Percentiles rank a stretch among this genome's conserved stretches.
phyloP scores from a whole-genome alignment of 768 basidiomycete species.

The Cystofilobasidium bisporidii region DNA sequence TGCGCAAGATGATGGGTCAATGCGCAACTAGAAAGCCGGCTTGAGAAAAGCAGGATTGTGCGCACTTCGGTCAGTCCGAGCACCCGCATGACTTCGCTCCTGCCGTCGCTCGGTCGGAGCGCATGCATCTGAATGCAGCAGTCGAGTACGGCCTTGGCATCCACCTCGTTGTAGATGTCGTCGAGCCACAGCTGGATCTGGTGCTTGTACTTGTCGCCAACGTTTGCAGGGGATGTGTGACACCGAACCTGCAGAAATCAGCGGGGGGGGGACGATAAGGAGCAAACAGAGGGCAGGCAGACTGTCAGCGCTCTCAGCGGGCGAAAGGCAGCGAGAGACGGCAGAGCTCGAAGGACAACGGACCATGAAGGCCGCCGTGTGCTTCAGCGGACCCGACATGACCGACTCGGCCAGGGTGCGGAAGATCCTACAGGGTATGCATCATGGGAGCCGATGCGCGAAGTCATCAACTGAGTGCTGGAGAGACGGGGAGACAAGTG shows the following conservation, averaged over 20 bases:
- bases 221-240: neutral
- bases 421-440: neutral
- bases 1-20: too few species aligned
- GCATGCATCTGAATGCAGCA: too few species aligned
- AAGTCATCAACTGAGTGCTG: too few species aligned
- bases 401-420: neutral
- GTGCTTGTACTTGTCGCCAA: conserved; percentile 2
- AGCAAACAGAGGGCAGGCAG: neutral
- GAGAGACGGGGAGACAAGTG: neutral
- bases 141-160: neutral
- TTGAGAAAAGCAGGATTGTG: too few species aligned
- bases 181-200: neutral
- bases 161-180: neutral
- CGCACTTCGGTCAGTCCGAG: too few species aligned
- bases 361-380: neutral
- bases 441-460: too few species aligned
- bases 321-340: too few species aligned
- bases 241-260: neutral
- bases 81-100: too few species aligned
- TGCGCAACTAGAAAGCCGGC: too few species aligned
- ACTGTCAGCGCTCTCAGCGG: neutral
- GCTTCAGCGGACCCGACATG: neutral
- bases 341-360: neutral
- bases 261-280: neutral
- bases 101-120: too few species aligned